Evolutionary conservation across 2,329 filamentous ascomycete species (phyloP), one percentile per base, ranked within the genome.

Genomic region (Clonostachys rhizophaga): DNA sequence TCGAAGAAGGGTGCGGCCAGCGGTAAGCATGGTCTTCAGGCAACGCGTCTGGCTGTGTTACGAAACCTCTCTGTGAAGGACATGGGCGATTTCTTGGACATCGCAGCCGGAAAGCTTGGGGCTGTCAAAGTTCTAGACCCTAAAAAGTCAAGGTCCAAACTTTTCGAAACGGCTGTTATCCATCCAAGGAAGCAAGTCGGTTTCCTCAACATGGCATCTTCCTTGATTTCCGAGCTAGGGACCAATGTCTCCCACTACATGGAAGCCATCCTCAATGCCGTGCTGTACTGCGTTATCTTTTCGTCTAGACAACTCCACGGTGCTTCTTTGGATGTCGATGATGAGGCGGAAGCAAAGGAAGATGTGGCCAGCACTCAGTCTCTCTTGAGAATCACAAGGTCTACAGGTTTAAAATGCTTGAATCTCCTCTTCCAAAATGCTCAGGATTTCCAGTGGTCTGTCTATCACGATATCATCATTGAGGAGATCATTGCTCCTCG

Each of bases 181-280:
- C 78, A 81, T 14, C 68, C 79, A 11, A 82, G 91, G 57, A 94
- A 91, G 64, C 92, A 96, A 64, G 79, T 94, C 49, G 94, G 95
- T 72, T 83, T 96, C 61, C 71, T 96, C 45, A 95, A 95, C 61
- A 94, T 97, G 89, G 76, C 94, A 44, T 85, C 91, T 50, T 84
- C 92, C 11, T 82, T 97, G 62, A 83, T 97, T 50, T 86, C 87
- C 48, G 90, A 94, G 46, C 78, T 97, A 35, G 90, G 91, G 46
- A 82, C 79, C 6, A 85, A 84, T 46, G 81, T 95, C 46, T 66
- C 75, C 3, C 78, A 83, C 1, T 92, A 88, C 55, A 78, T 86
- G 43, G 71, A 78, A 14, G 78, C 77, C 12, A 74, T 97, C 5
- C 74, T 92, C 51, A 84, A 92, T 55, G 81, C 90, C 1, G 76